Percentiles rank a stretch among this genome's conserved stretches.
Conservation (phyloP, 148 eudicot genomes). For the Drosera capensis region DNA sequence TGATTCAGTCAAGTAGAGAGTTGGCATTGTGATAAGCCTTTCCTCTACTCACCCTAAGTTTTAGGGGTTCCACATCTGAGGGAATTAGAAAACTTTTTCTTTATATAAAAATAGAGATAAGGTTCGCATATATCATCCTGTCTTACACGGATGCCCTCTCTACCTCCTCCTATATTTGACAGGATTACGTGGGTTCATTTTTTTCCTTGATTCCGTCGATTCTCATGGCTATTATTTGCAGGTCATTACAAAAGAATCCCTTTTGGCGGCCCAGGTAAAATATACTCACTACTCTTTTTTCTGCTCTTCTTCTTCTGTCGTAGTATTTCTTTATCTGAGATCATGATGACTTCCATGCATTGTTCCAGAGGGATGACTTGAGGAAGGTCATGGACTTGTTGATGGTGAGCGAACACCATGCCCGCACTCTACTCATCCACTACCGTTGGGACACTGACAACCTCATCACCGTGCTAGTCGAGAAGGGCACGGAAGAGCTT, state of each 20-base stretch:
- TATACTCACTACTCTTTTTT: neutral
- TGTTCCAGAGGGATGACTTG: constrained; percentile 48
- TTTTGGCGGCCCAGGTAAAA: constrained; percentile 47
- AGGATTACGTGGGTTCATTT: too few species aligned
- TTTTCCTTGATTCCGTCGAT: too few species aligned
- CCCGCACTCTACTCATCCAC: constrained; percentile 59
- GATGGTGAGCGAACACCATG: constrained; percentile 47
- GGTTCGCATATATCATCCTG: too few species aligned
- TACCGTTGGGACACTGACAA: constrained; percentile 61
- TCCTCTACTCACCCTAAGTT: too few species aligned
- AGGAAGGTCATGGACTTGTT: constrained; percentile 55
- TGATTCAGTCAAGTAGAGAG: too few species aligned
- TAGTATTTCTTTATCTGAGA: neutral
- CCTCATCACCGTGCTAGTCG: constrained; percentile 37
- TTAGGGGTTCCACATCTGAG: too few species aligned
- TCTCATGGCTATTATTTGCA: too few species aligned
- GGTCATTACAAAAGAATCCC: constrained; percentile 58
- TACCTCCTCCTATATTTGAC: too few species aligned
- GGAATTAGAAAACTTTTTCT: too few species aligned
- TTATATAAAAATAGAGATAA: too few species aligned
- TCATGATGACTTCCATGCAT: neutral
- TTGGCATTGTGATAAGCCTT: too few species aligned
- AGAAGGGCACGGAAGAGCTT: constrained; percentile 34
- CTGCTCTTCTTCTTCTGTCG: neutral
- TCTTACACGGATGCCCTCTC: too few species aligned